Evolutionary conservation across 768 basidiomycete species (phyloP), one percentile per base, ranked within the genome.

Genomic region (Leccinum aurantiacum): DNA sequence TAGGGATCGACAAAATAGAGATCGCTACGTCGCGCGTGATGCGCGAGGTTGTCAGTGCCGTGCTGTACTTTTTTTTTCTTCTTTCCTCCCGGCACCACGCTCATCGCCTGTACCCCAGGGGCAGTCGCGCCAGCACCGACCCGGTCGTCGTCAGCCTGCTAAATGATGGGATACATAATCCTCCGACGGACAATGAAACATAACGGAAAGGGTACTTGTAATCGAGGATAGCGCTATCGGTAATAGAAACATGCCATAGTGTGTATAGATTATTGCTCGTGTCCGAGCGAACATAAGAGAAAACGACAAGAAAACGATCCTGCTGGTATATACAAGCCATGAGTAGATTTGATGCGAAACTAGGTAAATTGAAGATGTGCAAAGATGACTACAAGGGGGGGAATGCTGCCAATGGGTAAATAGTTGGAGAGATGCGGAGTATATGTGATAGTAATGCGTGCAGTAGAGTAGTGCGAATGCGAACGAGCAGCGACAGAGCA

Each of bases 1-100:
- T n/a, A n/a, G n/a, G n/a, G n/a, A n/a, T n/a, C n/a, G n/a, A n/a
- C n/a, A n/a, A n/a, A n/a, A n/a, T n/a, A n/a, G n/a, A n/a, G 22
- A 79, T 91, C 59, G 75, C 83, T 5, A 88, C 86, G 50, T 90
- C 94, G 7, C 72, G 74, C n/a, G 82, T 96, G 37, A 79, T 97
- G 75, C 78, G 80, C 49, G 84, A 87, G 7, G 88, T 85, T 51
- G 88, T 85, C 15, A 76, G 73, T 57, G 70, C 75, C 8, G 77
- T 90, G 24, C 65, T 89, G 90, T 93, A 65, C 67, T 78, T 46
- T 66, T 46, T 46, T 33, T 19, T 19, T 22, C 15, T 19, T 17
- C 7, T 14, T 53, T 33, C 27, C 10, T 11, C n/a, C 2, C 6
- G n/a, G 27, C 19, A 54, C 31, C 41, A 22, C 53, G 6, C 38